Base-by-base conservation (phyloP, 345 rosid genomes). In the Salix suchowensis region DNA sequence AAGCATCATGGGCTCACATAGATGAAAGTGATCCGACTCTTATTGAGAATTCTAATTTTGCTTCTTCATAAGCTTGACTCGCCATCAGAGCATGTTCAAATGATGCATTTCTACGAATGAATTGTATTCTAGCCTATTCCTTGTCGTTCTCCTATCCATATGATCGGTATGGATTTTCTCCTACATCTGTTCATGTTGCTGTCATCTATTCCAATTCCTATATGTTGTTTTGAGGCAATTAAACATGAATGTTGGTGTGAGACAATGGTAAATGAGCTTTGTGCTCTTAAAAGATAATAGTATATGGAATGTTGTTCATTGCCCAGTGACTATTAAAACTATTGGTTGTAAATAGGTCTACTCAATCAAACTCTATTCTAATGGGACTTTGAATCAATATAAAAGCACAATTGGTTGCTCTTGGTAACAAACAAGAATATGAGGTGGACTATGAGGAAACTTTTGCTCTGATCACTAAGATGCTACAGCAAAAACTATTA, bases 1-100 rank as follows among this genome's bases (percentile, higher is more conserved):
- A 78, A 7, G 60, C 74, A n/a, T 44, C 71, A 2, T 78, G 61
- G 48, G 67, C 74, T 32, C 71, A 55, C 24, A 66, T 71, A 0
- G 67, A 78, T 74, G 21, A 34, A 4, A 70, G 74, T 74, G 26
- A 64, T 44, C 70, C 0, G 19, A 23, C 24, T 28, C 61, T 26
- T 14, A 30, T 1, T 26, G 15, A 70, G 28, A n/a, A 36, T 50
- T 44, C 48, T 2, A 48, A 48, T 18, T 48, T 48, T 48, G 54
- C 54, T 19, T 15, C 5, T 16, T 15, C 21, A 14, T 16, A 6
- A 48, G 54, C 54, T 1, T 0, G 2, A 5, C 54, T 4, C 6
- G 6, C 2, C 7, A 48, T 48, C 19, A 14, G 0, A 48, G 7
- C 54, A 0, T 16, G 7, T 16, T 48, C 2, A 5, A 6, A 16